Base-by-base conservation (phyloP, 257 asterid species). In the Nicotiana obtusifolia region DNA sequence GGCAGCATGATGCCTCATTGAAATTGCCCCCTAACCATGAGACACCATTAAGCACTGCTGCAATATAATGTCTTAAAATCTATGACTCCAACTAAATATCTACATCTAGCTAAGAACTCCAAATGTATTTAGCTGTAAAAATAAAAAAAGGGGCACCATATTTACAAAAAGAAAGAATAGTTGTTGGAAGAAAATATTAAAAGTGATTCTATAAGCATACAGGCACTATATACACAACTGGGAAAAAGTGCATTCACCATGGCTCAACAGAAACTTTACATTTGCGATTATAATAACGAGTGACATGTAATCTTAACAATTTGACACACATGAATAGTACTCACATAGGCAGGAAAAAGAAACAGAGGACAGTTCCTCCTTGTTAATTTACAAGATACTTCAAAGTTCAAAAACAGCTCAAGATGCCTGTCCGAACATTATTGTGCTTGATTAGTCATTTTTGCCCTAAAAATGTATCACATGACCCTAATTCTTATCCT, bases 21-120 rank as follows among this genome's bases (percentile, higher is more conserved):
- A 73, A 57, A 47, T 17, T 83, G 88, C 89, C 88, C 80, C 90
- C 89, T 88, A 78, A 83, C 81, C 84, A 76, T 33, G 86, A 80
- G 90, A 89, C 90, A 89, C 85, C 86, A 81, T 76, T 73, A 78
- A 67, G 84, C 83, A 35, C 81, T 4, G 37, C 37, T 33, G 37
- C 37, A 33, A 33, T 33, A 33, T 17, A 53, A 53, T 53, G 7
- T 17, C 59, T 52, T 52, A 11, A 52, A 52, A 52, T 52, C 7
- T 15, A 53, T 53, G 15, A 15, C n/a, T 53, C 59, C 59, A 53
- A 53, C 6, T 13, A 2, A 11, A 53, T 53, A 53, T 53, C 17
- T 11, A 1, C 19, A 15, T 53, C 20, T 53, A 53, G 15, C 1
- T 3, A 44, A 10, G 11, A 8, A 44, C 5, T 33, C 53, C 53